Conservation (phyloP, 805 yeast species). For the Teunomyces funiuensis region DNA sequence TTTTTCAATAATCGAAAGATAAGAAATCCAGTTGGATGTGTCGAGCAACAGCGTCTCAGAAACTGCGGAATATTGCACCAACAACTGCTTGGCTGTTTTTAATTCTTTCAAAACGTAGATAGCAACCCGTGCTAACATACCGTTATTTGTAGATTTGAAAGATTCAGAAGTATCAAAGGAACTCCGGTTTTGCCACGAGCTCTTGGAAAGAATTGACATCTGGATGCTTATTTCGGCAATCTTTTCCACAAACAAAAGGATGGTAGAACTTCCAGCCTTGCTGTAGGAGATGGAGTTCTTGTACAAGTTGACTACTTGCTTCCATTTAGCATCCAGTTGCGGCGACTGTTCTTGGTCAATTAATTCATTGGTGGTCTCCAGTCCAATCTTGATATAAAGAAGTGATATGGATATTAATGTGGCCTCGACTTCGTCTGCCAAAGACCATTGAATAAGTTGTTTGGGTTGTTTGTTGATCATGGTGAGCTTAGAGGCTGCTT, state of each 20-base stretch:
- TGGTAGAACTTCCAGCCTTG: constrained; percentile 20
- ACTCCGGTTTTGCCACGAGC: constrained; percentile 36
- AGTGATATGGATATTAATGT: constrained; percentile 25
- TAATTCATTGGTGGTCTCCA: constrained; percentile 35
- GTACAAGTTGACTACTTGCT: constrained; percentile 31
- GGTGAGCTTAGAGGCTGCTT: constrained; percentile 10
- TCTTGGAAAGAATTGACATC: constrained; percentile 39
- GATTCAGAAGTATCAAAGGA: constrained; percentile 8
- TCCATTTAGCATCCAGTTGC: constrained; percentile 34
- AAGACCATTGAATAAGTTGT: constrained; percentile 24
- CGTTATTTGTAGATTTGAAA: constrained; percentile 28
- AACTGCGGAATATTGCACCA: background rate
- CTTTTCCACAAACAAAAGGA: constrained; percentile 20
- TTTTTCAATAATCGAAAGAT: constrained; percentile 29
- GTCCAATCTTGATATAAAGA: constrained; percentile 32
- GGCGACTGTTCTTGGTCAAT: constrained; percentile 22
- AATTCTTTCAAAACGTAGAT: constrained; percentile 39
- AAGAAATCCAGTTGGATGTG: constrained; percentile 26
- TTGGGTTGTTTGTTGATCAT: constrained; percentile 2
- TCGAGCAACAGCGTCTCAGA: constrained; percentile 4
- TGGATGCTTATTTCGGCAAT: constrained; percentile 35
- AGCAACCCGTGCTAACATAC: constrained; percentile 46
- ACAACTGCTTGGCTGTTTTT: constrained; percentile 8
- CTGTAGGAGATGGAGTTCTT: constrained; percentile 30
- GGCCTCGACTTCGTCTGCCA: constrained; percentile 31